Conservation (phyloP, 495 filamentous ascomycete genomes). For the Hypoxylon perforatum region DNA sequence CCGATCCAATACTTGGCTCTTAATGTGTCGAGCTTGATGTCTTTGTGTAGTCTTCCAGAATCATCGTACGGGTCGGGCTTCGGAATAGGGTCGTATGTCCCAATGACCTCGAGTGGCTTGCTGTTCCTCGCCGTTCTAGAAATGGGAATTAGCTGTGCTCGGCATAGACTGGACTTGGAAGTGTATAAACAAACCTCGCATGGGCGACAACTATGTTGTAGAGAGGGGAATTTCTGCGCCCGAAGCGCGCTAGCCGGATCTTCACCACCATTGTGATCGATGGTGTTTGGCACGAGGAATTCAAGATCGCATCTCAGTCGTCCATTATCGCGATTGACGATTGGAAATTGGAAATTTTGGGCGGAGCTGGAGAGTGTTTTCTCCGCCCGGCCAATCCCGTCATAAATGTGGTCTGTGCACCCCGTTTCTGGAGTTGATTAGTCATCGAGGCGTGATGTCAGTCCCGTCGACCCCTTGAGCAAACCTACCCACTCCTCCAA, state of each 20-base stretch:
- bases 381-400: conserved; percentile 44
- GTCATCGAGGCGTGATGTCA: conserved; percentile 43
- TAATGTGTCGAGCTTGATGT: conserved; percentile 83
- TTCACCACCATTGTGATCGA: conserved; percentile 81
- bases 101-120: conserved; percentile 91
- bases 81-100: conserved; percentile 93
- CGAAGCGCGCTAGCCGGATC: conserved; percentile 94
- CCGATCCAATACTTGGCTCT: conserved; percentile 96
- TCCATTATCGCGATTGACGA: conserved; percentile 8
- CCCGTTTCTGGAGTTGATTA: neutral
- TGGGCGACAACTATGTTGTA: conserved; percentile 98
- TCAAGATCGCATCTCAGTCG: neutral
- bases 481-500: conserved; percentile 6
- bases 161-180: conserved; percentile 10
- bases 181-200: conserved; percentile 74
- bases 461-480: conserved; percentile 16
- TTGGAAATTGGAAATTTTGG: conserved; percentile 41
- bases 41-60: conserved; percentile 79
- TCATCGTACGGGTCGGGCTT: conserved; percentile 73
- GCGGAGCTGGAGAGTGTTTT: conserved; percentile 45
- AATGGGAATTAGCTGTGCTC: conserved; percentile 18
- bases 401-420: too few species aligned
- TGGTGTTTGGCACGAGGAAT: conserved; percentile 1
- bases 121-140: conserved; percentile 79
- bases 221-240: conserved; percentile 83